Evolutionary conservation across 2,329 filamentous ascomycete genomes (phyloP), one percentile per base, ranked within the genome.

Genomic region (Lecanicillium sp.): DNA sequence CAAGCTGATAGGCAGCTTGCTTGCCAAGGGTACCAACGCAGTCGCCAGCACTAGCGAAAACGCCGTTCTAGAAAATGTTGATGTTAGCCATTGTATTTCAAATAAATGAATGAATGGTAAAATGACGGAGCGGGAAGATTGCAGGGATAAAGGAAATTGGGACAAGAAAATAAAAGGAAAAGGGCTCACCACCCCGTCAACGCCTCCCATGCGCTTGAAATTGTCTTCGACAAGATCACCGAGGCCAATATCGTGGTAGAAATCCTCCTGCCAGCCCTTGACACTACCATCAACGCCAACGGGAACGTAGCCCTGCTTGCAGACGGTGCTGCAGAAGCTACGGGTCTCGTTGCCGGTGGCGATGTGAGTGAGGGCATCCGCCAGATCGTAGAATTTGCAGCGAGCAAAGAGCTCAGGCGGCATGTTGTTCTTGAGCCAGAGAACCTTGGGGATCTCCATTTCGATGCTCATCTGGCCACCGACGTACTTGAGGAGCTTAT

Each of bases 371-470:
- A 98, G 72, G 11, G 88, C 92, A 63, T 98, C 92, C 1, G 81
- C 81, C 53, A 98, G 65, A 56, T 98, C 92, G 61, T 95, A 98
- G 58, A 98, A 98, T 63, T 95, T 95, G 78, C 89, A 95, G 45
- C 83, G 80, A 40, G 82, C 80, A 53, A 96, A 98, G 13, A 92
- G 70, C 52, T 95, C 85, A 40, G 83, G 73, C 3, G 92, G 84
- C 92, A 98, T 96, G 65, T 96, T 78, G 63, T 95, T 95, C 74
- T 96, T 96, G 56, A 98, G 73, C 92, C 92, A 98, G 42, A 96
- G 72, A 2, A 95, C 86, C 67, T 98, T 98, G 47, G 92, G 92
- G 40, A 98, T 94, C 62, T 98, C 92, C 92, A 98, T 98, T 70
- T 98, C 92, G 48, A 95, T 90, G 58, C 87, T 95, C 92, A 98